Evolutionary conservation across 2,329 filamentous ascomycete species (phyloP).

Genomic region (Delphinella strobiligena): DNA sequence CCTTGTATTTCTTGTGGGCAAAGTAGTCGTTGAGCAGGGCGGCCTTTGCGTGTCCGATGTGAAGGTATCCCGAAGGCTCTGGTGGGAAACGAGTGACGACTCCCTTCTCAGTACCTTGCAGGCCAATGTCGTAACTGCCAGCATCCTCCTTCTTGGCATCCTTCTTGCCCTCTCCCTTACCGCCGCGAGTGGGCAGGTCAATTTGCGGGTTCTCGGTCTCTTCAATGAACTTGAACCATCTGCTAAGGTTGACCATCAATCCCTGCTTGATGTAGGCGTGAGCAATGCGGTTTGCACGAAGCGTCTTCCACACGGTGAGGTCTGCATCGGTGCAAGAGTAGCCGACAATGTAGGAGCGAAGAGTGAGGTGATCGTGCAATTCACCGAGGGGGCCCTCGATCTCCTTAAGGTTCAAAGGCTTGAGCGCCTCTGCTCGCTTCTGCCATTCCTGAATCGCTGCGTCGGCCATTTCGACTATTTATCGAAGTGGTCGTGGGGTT

Average conservation of each 20-base stretch:
- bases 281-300: slow-evolving; percentile 76
- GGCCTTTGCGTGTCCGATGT: slow-evolving; percentile 92
- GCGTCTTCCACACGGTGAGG: slow-evolving; percentile 68
- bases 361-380: slow-evolving; percentile 75
- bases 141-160: slow-evolving; percentile 73
- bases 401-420: slow-evolving; percentile 64
- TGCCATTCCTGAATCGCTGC: slow-evolving; percentile 42
- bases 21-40: slow-evolving; percentile 94
- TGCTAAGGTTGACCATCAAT: slow-evolving; percentile 59
- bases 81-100: slow-evolving; percentile 89
- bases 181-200: slow-evolving; percentile 34
- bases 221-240: slow-evolving; percentile 85
- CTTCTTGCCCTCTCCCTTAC: slow-evolving; percentile 54
- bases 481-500: too few species aligned
- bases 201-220: slow-evolving; percentile 59
- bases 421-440: slow-evolving; percentile 38
- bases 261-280: slow-evolving; percentile 71
- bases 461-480: slow-evolving; percentile 11
- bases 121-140: slow-evolving; percentile 77
- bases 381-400: slow-evolving; percentile 63
- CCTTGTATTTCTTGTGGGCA: slow-evolving; percentile 83
- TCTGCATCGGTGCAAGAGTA: slow-evolving; percentile 69
- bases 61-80: slow-evolving; percentile 89
- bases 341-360: slow-evolving; percentile 76
- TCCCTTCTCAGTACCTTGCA: slow-evolving; percentile 74